Evolutionary conservation across 768 basidiomycete species (phyloP).

Genomic region (Galerina sulciceps): DNA sequence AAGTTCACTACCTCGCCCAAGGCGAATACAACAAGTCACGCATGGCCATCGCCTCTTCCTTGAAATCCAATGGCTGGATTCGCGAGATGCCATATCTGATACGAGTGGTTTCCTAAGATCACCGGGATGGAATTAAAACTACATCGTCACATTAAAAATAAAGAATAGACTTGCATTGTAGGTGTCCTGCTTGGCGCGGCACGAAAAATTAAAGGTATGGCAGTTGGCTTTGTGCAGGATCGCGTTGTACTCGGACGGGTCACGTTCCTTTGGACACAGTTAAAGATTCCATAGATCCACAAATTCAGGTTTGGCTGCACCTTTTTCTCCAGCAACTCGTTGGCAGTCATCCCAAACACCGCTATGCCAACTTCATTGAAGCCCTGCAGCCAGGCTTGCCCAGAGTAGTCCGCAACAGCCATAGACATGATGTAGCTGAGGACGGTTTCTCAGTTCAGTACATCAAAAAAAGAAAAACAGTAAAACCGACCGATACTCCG

Average conservation of each 20-base stretch:
- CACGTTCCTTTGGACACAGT: conserved; percentile 15
- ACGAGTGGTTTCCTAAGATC: conserved; percentile 74
- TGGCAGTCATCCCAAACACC: conserved; percentile 79
- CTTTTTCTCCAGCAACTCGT: conserved; percentile 77
- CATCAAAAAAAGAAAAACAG: background rate
- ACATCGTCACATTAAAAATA: background rate
- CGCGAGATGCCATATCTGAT: conserved; percentile 83
- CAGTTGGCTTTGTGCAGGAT: conserved; percentile 69
- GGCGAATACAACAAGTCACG: conserved; percentile 59
- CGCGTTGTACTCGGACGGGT: conserved; percentile 48
- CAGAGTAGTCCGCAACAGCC: conserved; percentile 86
- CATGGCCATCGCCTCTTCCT: conserved; percentile 64
- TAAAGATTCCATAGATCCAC: background rate
- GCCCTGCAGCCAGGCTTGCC: conserved; percentile 90
- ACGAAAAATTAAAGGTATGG: conserved; percentile 78
- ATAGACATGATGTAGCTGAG: conserved; percentile 80
- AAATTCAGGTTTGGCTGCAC: conserved; percentile 42
- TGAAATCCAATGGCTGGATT: conserved; percentile 44
- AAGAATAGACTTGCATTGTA: conserved; percentile 70
- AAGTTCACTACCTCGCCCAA: conserved; percentile 56
- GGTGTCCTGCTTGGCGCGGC: conserved; percentile 85
- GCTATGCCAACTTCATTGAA: conserved; percentile 91
- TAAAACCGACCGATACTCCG: conserved; percentile 76
- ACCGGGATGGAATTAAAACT: background rate
- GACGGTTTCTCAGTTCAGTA: background rate